phyloP scores from a whole-genome alignment of 805 yeast genomes.

The Lachancea meyersii region DNA sequence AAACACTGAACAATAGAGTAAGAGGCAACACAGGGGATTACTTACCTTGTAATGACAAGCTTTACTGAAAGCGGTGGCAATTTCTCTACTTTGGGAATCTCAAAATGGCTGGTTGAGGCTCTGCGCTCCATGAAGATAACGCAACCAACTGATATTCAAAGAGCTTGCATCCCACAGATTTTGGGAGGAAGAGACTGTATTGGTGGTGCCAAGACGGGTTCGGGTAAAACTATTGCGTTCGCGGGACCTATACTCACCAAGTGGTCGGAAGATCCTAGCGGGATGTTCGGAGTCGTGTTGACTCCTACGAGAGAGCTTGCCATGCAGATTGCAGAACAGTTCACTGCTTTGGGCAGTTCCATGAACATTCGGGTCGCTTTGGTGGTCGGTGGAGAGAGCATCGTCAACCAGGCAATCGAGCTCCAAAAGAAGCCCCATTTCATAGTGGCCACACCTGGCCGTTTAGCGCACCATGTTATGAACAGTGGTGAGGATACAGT shows the following conservation, averaged over 20 bases:
- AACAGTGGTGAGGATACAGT: conserved; percentile 86
- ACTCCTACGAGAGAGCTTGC: conserved; percentile 96
- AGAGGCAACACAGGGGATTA: no score
- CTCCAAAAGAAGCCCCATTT: conserved; percentile 85
- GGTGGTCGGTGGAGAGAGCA: conserved; percentile 92
- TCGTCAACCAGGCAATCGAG: conserved; percentile 79
- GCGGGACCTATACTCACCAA: conserved; percentile 94
- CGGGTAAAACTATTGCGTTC: conserved; percentile 96
- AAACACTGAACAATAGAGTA: background rate
- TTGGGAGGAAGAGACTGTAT: conserved; percentile 78
- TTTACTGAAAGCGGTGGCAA: conserved; percentile 4
- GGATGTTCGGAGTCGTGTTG: conserved; percentile 79
- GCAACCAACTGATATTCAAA: conserved; percentile 81
- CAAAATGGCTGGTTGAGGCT: conserved; percentile 83
- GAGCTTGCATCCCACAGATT: conserved; percentile 82
- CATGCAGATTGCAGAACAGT: conserved; percentile 93
- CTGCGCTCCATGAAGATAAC: conserved; percentile 73
- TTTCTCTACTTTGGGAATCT: conserved; percentile 64
- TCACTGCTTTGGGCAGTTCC: conserved; percentile 82
- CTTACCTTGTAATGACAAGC: background rate
- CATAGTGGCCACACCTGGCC: conserved; percentile 94
- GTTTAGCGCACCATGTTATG: conserved; percentile 86
- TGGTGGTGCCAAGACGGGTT: conserved; percentile 98
- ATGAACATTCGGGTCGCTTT: conserved; percentile 81
- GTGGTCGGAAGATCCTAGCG: conserved; percentile 95